These are phyloP conservation scores for Lactarius pseudohatsudake DNA, from an alignment of 768 basidiomycete genomes.

Conservation along the genomic window DNA sequence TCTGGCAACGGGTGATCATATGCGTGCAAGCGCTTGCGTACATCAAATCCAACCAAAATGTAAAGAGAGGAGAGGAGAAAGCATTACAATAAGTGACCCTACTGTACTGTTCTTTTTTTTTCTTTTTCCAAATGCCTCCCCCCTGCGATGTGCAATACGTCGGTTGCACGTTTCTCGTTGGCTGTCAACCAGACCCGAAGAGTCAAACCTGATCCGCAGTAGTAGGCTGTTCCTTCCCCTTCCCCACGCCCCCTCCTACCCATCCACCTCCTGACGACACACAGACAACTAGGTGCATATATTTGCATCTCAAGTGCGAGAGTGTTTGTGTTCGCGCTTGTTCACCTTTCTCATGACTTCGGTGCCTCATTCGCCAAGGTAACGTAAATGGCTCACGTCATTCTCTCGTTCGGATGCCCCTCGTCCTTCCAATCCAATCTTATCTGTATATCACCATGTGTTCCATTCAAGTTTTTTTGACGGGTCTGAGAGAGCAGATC, in stretches of 20 bases:
- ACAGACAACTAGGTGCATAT: not conserved
- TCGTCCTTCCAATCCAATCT: not conserved
- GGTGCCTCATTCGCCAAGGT: slow-evolving; percentile 1
- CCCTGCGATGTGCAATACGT: not conserved
- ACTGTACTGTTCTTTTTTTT: not conserved
- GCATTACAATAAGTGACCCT: not conserved
- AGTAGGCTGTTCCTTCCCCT: not conserved
- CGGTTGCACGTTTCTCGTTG: not conserved
- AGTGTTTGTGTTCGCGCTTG: not conserved
- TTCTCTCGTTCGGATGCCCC: not conserved
- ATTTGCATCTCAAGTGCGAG: not conserved
- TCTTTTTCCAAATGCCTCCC: not conserved
- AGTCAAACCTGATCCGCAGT: not conserved
- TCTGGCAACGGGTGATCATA: not conserved
- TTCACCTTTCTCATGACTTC: not conserved
- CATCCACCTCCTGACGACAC: not conserved
- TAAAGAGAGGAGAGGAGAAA: not conserved
- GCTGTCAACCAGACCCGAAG: not conserved
- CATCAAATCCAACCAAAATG: not conserved
- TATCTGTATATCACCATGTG: not conserved
- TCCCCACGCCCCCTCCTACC: not conserved
- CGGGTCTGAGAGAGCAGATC: not conserved
- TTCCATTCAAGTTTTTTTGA: not conserved
- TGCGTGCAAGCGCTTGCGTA: not conserved
- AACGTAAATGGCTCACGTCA: not conserved